Evolutionary conservation across 2,329 filamentous ascomycete genomes (phyloP).

Genomic region (Seiridium cupressi): DNA sequence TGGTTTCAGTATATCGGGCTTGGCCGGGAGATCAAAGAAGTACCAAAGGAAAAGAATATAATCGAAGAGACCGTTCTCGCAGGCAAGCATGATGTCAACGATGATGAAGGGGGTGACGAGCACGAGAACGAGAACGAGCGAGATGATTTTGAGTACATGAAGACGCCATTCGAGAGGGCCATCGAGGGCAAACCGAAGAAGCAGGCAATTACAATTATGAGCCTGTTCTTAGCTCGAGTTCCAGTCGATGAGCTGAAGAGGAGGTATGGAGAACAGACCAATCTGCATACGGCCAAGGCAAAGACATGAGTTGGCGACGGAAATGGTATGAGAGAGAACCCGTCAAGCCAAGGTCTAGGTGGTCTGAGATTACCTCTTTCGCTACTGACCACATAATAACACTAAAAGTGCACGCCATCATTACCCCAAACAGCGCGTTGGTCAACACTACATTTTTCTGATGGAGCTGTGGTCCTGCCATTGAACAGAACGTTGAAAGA

Average conservation of each 20-base stretch:
- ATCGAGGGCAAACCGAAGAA: conserved; percentile 43
- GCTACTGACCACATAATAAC: too few relatives aligned
- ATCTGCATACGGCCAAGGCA: conserved; percentile 16
- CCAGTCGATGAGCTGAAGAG: conserved; percentile 55
- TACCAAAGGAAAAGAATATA: conserved; percentile 27
- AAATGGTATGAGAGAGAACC: too few relatives aligned
- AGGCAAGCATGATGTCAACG: conserved; percentile 19
- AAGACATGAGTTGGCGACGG: neutral
- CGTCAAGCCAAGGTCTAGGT: too few relatives aligned
- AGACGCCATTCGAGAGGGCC: conserved; percentile 54
- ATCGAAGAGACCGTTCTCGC: conserved; percentile 43
- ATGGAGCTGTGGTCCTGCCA: too few relatives aligned
- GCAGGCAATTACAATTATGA: conserved; percentile 53
- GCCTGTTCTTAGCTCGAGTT: conserved; percentile 55
- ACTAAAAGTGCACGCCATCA: too few relatives aligned
- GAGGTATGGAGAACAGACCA: conserved; percentile 46
- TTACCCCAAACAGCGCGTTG: too few relatives aligned
- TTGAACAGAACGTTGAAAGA: too few relatives aligned
- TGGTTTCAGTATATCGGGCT: conserved; percentile 60
- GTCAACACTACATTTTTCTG: too few relatives aligned
- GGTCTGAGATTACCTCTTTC: too few relatives aligned
- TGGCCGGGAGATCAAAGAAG: conserved; percentile 40
- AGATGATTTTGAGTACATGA: conserved; percentile 56
- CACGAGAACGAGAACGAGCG: conserved; percentile 30
- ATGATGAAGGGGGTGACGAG: conserved; percentile 36